Conservation (phyloP, 768 basidiomycete genomes). For the Boletus rubropictus region DNA sequence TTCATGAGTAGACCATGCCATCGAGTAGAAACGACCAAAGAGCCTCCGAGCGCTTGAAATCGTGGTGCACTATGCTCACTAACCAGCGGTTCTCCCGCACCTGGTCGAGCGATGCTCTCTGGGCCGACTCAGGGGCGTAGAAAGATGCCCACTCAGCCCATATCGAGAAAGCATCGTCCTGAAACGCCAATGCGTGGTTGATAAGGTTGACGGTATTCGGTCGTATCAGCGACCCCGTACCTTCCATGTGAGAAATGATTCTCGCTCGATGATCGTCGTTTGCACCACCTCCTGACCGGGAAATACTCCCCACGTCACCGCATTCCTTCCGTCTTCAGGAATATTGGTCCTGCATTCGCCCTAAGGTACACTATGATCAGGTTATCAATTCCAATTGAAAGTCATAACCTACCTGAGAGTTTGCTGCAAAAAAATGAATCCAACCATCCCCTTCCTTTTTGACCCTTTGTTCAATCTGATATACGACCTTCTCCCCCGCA, state of each 20-base stretch:
- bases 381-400: background rate
- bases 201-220: background rate
- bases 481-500: slow-evolving; percentile 54
- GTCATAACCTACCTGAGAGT: slow-evolving; percentile 50
- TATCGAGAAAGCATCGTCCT: slow-evolving; percentile 96
- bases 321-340: slow-evolving; percentile 73
- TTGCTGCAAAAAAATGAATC: slow-evolving; percentile 86
- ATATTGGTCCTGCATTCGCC: slow-evolving; percentile 81
- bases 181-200: slow-evolving; percentile 7
- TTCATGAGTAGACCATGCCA: background rate
- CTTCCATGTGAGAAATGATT: slow-evolving; percentile 97
- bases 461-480: slow-evolving; percentile 53
- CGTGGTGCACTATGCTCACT: slow-evolving; percentile 88
- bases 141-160: slow-evolving; percentile 94
- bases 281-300: slow-evolving; percentile 94
- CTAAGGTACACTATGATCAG: slow-evolving; percentile 30
- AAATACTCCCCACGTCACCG: slow-evolving; percentile 98
- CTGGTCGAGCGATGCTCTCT: slow-evolving; percentile 65
- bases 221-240: slow-evolving; percentile 37
- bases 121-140: slow-evolving; percentile 69
- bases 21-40: slow-evolving; percentile 82
- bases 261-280: slow-evolving; percentile 92
- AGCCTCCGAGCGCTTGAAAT: slow-evolving; percentile 73
- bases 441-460: slow-evolving; percentile 49
- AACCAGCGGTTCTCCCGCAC: slow-evolving; percentile 79